These are phyloP conservation scores for Calocera viscosa DNA, from an alignment of 768 basidiomycete genomes.

Conservation along the genomic window DNA sequence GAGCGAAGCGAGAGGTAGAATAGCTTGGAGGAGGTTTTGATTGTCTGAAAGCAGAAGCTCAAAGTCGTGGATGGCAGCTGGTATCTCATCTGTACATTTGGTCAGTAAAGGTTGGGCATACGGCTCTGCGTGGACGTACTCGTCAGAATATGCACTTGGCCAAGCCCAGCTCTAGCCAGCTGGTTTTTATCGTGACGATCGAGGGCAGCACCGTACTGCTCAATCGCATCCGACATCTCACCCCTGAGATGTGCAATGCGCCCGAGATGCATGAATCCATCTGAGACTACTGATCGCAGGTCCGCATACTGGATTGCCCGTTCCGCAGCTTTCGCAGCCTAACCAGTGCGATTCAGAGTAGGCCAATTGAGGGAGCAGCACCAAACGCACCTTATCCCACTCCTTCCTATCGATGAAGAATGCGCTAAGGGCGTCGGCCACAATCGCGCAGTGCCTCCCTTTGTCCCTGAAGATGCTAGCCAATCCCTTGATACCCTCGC, in stretches of 20 bases:
- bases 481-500: constrained; percentile 50
- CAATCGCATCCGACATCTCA: constrained; percentile 45
- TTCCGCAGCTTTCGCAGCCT: constrained; percentile 89
- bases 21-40: constrained; percentile 69
- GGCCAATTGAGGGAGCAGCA: neutral
- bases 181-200: constrained; percentile 63
- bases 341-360: neutral
- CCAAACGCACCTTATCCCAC: constrained; percentile 40
- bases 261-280: constrained; percentile 74
- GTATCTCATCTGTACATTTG: constrained; percentile 51
- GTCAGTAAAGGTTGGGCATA: neutral
- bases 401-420: constrained; percentile 63
- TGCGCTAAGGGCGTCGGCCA: constrained; percentile 72
- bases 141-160: constrained; percentile 73
- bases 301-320: constrained; percentile 90
- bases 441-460: constrained; percentile 49
- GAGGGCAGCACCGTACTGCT: constrained; percentile 54
- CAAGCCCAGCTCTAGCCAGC: constrained; percentile 69
- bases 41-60: constrained; percentile 56
- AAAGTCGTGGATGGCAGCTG: constrained; percentile 73
- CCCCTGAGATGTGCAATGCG: constrained; percentile 68
- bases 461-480: constrained; percentile 42
- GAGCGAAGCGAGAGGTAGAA: constrained; percentile 77
- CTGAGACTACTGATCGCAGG: constrained; percentile 67
- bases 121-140: constrained; percentile 35